phyloP scores from a whole-genome alignment of 345 rosid genomes.

The Dipteronia dyeriana region DNA sequence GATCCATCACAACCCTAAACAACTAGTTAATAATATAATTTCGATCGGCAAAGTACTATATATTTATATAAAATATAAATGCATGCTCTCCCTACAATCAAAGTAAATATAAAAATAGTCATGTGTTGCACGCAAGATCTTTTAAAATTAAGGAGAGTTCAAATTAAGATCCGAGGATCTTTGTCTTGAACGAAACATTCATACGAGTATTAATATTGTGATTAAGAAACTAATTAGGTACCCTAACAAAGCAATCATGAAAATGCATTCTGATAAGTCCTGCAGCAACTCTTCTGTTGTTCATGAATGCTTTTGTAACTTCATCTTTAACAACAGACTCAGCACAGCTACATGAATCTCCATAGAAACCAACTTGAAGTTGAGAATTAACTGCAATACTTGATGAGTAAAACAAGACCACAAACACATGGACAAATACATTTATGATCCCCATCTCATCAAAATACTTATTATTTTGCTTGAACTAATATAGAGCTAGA shows the following conservation, averaged over 20 bases:
- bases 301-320: slow-evolving; percentile 33
- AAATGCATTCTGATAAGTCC: slow-evolving; percentile 58
- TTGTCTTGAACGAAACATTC: too few species aligned
- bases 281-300: slow-evolving; percentile 43
- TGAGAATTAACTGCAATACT: slow-evolving; percentile 28
- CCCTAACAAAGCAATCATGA: slow-evolving; percentile 65
- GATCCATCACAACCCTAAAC: slow-evolving; percentile 61
- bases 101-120: too few species aligned
- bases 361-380: slow-evolving; percentile 48
- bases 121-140: too few species aligned
- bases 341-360: slow-evolving; percentile 29
- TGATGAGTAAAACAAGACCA: slow-evolving; percentile 12
- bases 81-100: too few species aligned
- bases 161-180: too few species aligned
- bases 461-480: background rate
- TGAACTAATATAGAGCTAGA: too few species aligned
- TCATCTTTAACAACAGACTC: slow-evolving; percentile 45
- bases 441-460: background rate
- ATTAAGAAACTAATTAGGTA: slow-evolving; percentile 3
- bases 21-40: background rate
- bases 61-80: too few species aligned
- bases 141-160: too few species aligned
- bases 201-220: too few species aligned
- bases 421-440: background rate
- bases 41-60: too few species aligned